Evolutionary conservation across 2,329 filamentous ascomycete genomes (phyloP), one percentile per base, ranked within the genome.

Genomic region (Phyllosticta paracitricarpa): DNA sequence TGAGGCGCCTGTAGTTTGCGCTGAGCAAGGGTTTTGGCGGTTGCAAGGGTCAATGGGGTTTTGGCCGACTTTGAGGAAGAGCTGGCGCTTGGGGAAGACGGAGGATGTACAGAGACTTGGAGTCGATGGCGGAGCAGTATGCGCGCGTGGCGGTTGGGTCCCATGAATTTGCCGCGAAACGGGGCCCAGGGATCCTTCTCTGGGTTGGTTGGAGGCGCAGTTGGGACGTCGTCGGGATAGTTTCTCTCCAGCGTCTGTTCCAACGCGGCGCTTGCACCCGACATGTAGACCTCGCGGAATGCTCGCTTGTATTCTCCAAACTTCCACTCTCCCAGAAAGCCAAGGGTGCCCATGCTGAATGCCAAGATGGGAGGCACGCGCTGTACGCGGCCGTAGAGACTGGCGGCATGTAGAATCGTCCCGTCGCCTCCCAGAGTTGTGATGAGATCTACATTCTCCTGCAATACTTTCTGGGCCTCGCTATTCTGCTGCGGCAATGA

Each of bases 301-400:
- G 94, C 94, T 56, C 89, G 83, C 75, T 96, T 96, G 77, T 95
- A 90, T 68, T 97, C 92, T 6, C 81, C 81, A 71, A 97, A 97
- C 68, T 94, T 95, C 92, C 93, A 99, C 75, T 97, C 93, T 17
- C 93, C 92, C 7, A 99, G 77, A 67, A 99, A 99, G 0, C 94
- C 94, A 0, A 99, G 78, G 0, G 93, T 95, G 5, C 94, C 94
- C 90, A 99, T 97, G 71, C 91, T 96, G 71, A 99, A 99, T 1
- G 90, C 91, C 7, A 99, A 79, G 35, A 99, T 89, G 0, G 94
- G 94, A 0, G 94, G 94, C 0, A 99, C 93, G 53, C 85, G 85
- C 2, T 83, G 80, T 54, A 89, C 86, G 48, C 89, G 87, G 63
- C 91, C 91, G 76, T 95, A 97, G 4, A 97, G 81, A 59, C 89